These are phyloP conservation scores for Arthroderma uncinatum DNA, from an alignment of 2,329 filamentous ascomycete genomes.

Conservation along the genomic window DNA sequence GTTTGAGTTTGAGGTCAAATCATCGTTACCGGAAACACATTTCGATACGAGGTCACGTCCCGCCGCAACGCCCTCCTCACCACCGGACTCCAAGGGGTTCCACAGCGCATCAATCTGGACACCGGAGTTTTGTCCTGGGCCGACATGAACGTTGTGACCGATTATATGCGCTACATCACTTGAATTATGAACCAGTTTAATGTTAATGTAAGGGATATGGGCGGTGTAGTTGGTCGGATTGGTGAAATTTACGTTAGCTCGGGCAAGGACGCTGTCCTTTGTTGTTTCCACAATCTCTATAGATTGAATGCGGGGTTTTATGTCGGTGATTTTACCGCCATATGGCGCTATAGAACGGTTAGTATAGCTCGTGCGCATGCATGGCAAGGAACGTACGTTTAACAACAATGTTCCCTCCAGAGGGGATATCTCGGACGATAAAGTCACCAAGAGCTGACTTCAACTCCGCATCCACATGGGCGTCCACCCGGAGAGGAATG, in stretches of 20 bases:
- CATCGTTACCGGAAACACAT: slow-evolving; percentile 60
- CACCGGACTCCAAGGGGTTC: slow-evolving; percentile 56
- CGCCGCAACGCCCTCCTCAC: slow-evolving; percentile 47
- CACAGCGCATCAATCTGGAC: slow-evolving; percentile 59
- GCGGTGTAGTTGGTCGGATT: slow-evolving; percentile 86
- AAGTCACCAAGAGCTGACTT: slow-evolving; percentile 71
- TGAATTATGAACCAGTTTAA: slow-evolving; percentile 63
- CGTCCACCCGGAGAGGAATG: slow-evolving; percentile 63
- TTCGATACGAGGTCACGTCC: slow-evolving; percentile 68
- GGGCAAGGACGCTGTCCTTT: slow-evolving; percentile 56
- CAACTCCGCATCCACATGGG: slow-evolving; percentile 71
- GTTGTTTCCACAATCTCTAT: slow-evolving; percentile 64
- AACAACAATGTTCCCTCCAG: slow-evolving; percentile 71
- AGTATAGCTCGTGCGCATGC: slow-evolving; percentile 7
- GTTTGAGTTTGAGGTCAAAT: background rate
- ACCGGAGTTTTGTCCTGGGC: slow-evolving; percentile 59
- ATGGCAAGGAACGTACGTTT: slow-evolving; percentile 62
- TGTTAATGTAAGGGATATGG: slow-evolving; percentile 64
- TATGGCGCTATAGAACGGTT: slow-evolving; percentile 45
- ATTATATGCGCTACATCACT: slow-evolving; percentile 65
- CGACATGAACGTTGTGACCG: slow-evolving; percentile 51
- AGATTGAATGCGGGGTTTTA: slow-evolving; percentile 56
- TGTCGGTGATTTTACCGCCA: slow-evolving; percentile 40
- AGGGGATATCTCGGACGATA: slow-evolving; percentile 71
- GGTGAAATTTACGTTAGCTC: slow-evolving; percentile 66